Conservation (phyloP, 148 eudicot genomes). For the Cornus kousa region DNA sequence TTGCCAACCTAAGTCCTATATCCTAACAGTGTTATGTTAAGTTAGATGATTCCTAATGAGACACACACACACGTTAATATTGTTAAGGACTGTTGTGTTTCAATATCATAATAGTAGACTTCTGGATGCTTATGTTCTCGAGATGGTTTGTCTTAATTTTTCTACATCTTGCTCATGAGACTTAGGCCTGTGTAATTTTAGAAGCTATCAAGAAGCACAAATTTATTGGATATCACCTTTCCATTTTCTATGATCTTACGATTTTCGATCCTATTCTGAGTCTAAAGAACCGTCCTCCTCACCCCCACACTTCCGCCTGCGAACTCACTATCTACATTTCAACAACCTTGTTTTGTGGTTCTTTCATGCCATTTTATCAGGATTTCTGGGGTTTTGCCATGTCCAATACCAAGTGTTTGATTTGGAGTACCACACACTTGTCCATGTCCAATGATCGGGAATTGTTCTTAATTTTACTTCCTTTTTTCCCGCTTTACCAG, state of each 20-base stretch:
- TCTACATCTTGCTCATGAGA: background rate
- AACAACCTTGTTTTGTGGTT: background rate
- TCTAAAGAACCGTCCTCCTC: background rate
- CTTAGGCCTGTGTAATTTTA: background rate
- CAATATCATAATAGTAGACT: background rate
- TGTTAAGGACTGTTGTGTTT: no score
- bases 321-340: background rate
- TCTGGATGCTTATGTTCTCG: background rate
- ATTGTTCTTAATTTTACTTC: background rate
- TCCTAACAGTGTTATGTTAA: no score
- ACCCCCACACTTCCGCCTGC: no score
- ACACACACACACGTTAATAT: no score
- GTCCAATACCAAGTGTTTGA: background rate
- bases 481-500: slow-evolving; percentile 30
- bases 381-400: background rate
- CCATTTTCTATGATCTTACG: background rate
- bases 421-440: background rate
- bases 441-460: background rate
- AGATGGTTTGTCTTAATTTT: background rate
- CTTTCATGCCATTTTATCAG: no score
- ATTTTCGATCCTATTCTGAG: background rate
- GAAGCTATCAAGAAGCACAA: background rate
- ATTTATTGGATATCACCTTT: background rate
- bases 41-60: no score
- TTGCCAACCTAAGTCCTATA: no score